phyloP scores from a whole-genome alignment of 768 basidiomycete species.

The Saitozyma podzolica region DNA sequence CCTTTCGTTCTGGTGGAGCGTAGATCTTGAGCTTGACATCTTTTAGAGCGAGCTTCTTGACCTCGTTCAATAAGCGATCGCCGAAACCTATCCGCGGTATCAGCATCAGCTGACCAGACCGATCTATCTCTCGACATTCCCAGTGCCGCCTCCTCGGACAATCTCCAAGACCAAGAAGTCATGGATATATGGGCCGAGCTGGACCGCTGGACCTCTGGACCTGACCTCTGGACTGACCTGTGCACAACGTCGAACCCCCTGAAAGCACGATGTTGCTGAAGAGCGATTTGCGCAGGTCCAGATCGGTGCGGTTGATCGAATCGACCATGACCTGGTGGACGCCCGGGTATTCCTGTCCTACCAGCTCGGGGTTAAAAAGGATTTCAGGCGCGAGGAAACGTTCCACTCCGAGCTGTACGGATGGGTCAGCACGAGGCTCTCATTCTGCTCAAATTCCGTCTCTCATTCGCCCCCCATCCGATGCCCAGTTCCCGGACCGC shows the following conservation, averaged over 20 bases:
- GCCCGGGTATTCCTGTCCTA: conserved; percentile 93
- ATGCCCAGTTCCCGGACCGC: too few species aligned
- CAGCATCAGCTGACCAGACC: conserved; percentile 3
- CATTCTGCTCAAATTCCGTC: neutral
- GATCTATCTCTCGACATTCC: neutral
- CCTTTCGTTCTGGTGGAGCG: conserved; percentile 96
- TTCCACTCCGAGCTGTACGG: conserved; percentile 78
- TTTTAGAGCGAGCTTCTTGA: conserved; percentile 83
- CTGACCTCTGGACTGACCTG: conserved; percentile 61
- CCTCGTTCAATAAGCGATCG: conserved; percentile 91
- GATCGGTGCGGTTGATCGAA: conserved; percentile 91
- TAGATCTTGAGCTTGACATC: conserved; percentile 99
- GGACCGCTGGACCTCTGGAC: neutral
- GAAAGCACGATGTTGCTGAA: conserved; percentile 96
- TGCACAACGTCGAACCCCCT: conserved; percentile 92
- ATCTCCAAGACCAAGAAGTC: too few species aligned
- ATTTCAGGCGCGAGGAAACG: conserved; percentile 97
- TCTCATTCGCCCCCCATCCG: too few species aligned
- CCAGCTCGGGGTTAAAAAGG: conserved; percentile 93
- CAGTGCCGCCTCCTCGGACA: too few species aligned
- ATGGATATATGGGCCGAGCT: too few species aligned
- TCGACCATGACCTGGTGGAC: conserved; percentile 95
- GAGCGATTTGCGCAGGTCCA: conserved; percentile 90
- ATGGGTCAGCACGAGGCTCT: neutral
- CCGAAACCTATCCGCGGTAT: conserved; percentile 69